Conservation (phyloP, 2,329 filamentous ascomycete genomes). For the Aureobasidium sp. region DNA sequence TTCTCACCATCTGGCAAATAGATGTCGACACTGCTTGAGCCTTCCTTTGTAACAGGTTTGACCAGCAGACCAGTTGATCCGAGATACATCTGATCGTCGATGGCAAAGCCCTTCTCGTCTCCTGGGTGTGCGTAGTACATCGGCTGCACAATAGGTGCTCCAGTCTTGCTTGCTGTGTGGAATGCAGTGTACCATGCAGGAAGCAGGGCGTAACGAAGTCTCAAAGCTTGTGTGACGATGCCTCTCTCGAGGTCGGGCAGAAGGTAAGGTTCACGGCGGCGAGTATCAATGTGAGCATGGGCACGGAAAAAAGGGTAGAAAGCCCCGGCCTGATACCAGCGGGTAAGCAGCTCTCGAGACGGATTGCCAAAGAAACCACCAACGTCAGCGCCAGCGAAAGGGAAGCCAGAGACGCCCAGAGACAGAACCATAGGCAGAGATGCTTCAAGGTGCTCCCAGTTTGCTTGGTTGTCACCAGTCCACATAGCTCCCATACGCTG, state of each 20-base stretch:
- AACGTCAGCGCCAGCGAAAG: conserved; percentile 91
- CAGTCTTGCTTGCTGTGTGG: conserved; percentile 74
- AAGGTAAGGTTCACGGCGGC: conserved; percentile 88
- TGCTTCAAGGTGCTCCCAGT: conserved; percentile 83
- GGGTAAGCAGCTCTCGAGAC: conserved; percentile 78
- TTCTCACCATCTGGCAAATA: conserved; percentile 83
- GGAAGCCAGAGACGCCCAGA: conserved; percentile 86
- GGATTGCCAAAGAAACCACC: conserved; percentile 98
- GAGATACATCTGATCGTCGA: conserved; percentile 92
- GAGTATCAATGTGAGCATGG: conserved; percentile 93
- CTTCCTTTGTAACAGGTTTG: conserved; percentile 80
- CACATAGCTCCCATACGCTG: conserved; percentile 93
- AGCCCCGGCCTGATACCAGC: conserved; percentile 94
- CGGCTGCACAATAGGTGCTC: conserved; percentile 80
- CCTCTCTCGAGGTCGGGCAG: conserved; percentile 74
- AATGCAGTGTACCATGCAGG: conserved; percentile 97
- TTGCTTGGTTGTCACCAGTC: conserved; percentile 95
- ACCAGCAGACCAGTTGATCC: conserved; percentile 83
- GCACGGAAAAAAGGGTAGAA: conserved; percentile 99
- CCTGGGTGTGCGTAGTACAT: conserved; percentile 88
- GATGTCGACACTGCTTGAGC: conserved; percentile 63
- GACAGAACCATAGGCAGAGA: conserved; percentile 90
- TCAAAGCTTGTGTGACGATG: conserved; percentile 81
- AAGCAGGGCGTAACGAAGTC: conserved; percentile 80
- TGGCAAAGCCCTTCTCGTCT: conserved; percentile 76